Evolutionary conservation across 2,329 filamentous ascomycete genomes (phyloP).

Genomic region (Cercospora sp.): DNA sequence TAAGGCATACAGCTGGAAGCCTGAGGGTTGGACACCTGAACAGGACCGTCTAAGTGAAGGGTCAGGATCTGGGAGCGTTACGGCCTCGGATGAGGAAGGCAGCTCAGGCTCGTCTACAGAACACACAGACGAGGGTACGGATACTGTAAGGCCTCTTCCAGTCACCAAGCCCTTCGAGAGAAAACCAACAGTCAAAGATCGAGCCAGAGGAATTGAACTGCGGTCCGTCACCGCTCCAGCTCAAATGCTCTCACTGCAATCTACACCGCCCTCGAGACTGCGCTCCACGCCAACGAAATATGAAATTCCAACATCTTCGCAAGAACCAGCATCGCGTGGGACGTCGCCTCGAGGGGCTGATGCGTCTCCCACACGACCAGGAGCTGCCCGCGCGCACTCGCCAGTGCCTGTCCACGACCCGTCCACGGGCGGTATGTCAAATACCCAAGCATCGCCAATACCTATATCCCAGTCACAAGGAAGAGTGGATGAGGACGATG

Average conservation of each 20-base stretch:
- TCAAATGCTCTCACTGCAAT: slow-evolving; percentile 45
- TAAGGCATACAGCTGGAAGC: slow-evolving; percentile 48
- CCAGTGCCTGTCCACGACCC: background rate
- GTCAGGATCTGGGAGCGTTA: slow-evolving; percentile 25
- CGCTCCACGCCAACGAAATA: slow-evolving; percentile 12
- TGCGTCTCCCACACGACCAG: background rate
- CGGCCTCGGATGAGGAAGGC: slow-evolving; percentile 28
- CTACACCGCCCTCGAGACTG: slow-evolving; percentile 46
- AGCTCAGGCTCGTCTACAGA: slow-evolving; percentile 25
- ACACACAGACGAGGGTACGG: slow-evolving; percentile 18
- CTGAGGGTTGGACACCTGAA: slow-evolving; percentile 39
- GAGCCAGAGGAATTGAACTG: slow-evolving; percentile 27
- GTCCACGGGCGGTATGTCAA: background rate
- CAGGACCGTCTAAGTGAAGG: slow-evolving; percentile 22
- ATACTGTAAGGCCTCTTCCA: slow-evolving; percentile 21
- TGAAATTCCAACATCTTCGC: background rate
- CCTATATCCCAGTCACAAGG: background rate
- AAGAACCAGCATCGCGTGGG: background rate
- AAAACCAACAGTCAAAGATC: slow-evolving; percentile 27
- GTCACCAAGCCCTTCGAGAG: slow-evolving; percentile 22
- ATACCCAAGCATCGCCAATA: slow-evolving; percentile 9
- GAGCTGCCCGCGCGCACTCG: background rate
- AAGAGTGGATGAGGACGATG: background rate
- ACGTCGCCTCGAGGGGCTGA: background rate
- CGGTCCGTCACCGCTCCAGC: slow-evolving; percentile 43